Percentiles rank a stretch among this genome's conserved stretches.
These are phyloP conservation scores for Penicillium sp. DNA, from an alignment of 2,329 filamentous ascomycete species.

Conservation along the genomic window DNA sequence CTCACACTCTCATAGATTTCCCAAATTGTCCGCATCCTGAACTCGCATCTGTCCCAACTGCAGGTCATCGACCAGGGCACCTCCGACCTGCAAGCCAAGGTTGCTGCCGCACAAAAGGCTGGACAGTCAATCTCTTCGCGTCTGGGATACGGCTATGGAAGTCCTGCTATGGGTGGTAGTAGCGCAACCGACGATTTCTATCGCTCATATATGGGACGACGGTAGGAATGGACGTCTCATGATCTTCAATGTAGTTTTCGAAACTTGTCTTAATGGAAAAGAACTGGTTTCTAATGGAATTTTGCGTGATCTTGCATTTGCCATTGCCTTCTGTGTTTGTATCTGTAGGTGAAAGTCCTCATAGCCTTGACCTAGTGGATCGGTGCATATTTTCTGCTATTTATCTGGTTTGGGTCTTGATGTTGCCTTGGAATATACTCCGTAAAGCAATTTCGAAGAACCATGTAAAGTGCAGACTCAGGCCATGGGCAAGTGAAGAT, in stretches of 20 bases:
- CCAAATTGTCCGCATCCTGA: constrained; percentile 91
- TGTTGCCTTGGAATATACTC: too few relatives aligned
- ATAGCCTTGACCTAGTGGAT: too few relatives aligned
- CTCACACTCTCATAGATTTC: constrained; percentile 57
- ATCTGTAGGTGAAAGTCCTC: too few relatives aligned
- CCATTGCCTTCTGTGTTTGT: constrained; percentile 3
- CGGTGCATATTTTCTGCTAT: too few relatives aligned
- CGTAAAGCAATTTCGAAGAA: too few relatives aligned
- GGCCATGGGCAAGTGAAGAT: too few relatives aligned
- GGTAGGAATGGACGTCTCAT: constrained; percentile 42
- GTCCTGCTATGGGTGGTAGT: constrained; percentile 38
- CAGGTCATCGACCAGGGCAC: constrained; percentile 91
- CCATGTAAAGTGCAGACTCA: too few relatives aligned
- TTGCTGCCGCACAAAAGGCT: constrained; percentile 73
- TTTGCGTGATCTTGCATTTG: not conserved
- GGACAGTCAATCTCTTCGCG: constrained; percentile 51
- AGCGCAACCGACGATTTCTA: constrained; percentile 86
- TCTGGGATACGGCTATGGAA: constrained; percentile 34
- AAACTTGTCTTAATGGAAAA: constrained; percentile 7
- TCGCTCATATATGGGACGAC: constrained; percentile 73
- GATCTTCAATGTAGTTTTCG: constrained; percentile 14
- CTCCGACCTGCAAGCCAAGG: constrained; percentile 72
- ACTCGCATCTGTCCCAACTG: constrained; percentile 82
- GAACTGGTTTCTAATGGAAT: not conserved
- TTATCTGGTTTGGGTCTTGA: too few relatives aligned